Evolutionary conservation across 805 yeast genomes (phyloP).

Genomic region (Wickerhamiella kazuoi): DNA sequence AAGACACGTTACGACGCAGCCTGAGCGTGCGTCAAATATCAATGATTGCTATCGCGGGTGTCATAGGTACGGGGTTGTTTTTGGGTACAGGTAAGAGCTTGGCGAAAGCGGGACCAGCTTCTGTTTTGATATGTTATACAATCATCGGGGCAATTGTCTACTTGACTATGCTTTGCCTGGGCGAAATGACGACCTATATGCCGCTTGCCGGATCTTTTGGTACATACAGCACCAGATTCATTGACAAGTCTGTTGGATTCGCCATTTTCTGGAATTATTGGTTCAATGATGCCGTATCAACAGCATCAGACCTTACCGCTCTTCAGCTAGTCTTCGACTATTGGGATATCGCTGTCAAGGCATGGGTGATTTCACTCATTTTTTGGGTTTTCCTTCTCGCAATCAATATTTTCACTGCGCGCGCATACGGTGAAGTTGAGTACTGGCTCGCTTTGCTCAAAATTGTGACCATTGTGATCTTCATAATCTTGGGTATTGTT

Average conservation of each 20-base stretch:
- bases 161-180: slow-evolving; percentile 34
- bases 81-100: slow-evolving; percentile 34
- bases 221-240: slow-evolving; percentile 31
- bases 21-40: slow-evolving; percentile 32
- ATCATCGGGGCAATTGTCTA: slow-evolving; percentile 36
- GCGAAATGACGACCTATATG: slow-evolving; percentile 38
- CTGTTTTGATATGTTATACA: slow-evolving; percentile 32
- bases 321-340: slow-evolving; percentile 29
- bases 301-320: slow-evolving; percentile 33
- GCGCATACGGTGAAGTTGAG: slow-evolving; percentile 40
- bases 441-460: slow-evolving; percentile 53
- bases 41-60: slow-evolving; percentile 62
- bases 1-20: slow-evolving; percentile 14
- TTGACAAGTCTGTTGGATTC: slow-evolving; percentile 35
- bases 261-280: slow-evolving; percentile 34
- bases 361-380: slow-evolving; percentile 35
- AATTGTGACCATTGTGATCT: slow-evolving; percentile 46
- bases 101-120: slow-evolving; percentile 34
- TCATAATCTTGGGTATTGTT: slow-evolving; percentile 37
- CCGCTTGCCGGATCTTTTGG: slow-evolving; percentile 41
- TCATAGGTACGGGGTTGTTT: slow-evolving; percentile 53
- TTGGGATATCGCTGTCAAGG: slow-evolving; percentile 29
- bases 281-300: slow-evolving; percentile 33
- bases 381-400: slow-evolving; percentile 35
- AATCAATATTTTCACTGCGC: slow-evolving; percentile 33